A percentile compares a stretch with the other conserved stretches of the same genome.
Conservation (phyloP, 1,139 yeast genomes). For the Suhomyces bribrorum region DNA sequence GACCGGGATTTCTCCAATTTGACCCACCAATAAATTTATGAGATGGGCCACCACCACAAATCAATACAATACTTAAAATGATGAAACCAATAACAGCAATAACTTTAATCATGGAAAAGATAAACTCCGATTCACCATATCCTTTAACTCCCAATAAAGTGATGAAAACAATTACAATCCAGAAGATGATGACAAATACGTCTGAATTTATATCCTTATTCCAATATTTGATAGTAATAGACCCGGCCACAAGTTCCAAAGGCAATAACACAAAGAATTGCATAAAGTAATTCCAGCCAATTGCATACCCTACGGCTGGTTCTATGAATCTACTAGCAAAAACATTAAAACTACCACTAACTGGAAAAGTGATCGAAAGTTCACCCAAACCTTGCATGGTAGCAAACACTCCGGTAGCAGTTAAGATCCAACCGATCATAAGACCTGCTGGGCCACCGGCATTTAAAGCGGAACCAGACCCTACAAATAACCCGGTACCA, state of each 20-base stretch:
- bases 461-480: conserved; percentile 33
- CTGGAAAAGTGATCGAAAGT: conserved; percentile 39
- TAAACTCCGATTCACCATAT: conserved; percentile 48
- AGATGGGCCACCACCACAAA: conserved; percentile 40
- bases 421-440: conserved; percentile 46
- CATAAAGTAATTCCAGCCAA: conserved; percentile 47
- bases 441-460: conserved; percentile 80
- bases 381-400: conserved; percentile 48
- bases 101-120: conserved; percentile 40
- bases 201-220: conserved; percentile 37
- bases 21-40: conserved; percentile 27
- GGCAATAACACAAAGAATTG: conserved; percentile 28
- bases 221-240: conserved; percentile 46
- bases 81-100: conserved; percentile 43
- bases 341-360: conserved; percentile 42
- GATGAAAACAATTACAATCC: conserved; percentile 36
- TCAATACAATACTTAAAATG: conserved; percentile 42
- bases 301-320: conserved; percentile 45
- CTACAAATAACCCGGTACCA: conserved; percentile 57
- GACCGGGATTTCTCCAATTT: conserved; percentile 44
- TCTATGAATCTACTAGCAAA: conserved; percentile 43
- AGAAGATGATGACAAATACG: conserved; percentile 41
- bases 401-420: conserved; percentile 22
- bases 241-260: conserved; percentile 38
- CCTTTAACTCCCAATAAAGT: conserved; percentile 45